Evolutionary conservation across 1,284 basidiomycete genomes (phyloP).

Genomic region (Rugosomyces carneus): DNA sequence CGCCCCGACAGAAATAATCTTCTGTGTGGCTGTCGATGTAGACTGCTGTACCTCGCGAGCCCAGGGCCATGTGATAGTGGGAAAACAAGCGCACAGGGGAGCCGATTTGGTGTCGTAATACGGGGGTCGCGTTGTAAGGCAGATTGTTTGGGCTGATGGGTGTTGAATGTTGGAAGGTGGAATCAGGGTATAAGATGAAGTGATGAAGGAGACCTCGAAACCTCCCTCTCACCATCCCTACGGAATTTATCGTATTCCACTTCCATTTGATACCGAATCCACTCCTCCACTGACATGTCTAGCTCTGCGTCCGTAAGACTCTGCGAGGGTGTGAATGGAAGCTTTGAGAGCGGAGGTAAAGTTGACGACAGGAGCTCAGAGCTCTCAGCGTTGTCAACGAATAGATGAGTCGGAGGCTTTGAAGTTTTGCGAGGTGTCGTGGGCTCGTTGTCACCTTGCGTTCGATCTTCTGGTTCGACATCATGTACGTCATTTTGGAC

Average conservation of each 20-base stretch:
- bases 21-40: slow-evolving; percentile 61
- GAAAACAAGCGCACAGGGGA: slow-evolving; percentile 57
- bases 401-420: slow-evolving; percentile 2
- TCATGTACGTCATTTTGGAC: slow-evolving; percentile 4
- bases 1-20: slow-evolving; percentile 38
- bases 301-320: slow-evolving; percentile 58
- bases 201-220: slow-evolving; percentile 56
- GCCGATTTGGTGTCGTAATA: slow-evolving; percentile 36
- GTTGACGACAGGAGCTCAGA: slow-evolving; percentile 8
- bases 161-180: slow-evolving; percentile 24
- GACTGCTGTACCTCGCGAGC: slow-evolving; percentile 53
- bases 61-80: slow-evolving; percentile 46
- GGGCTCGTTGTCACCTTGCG: not conserved
- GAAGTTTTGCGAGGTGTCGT: slow-evolving; percentile 9
- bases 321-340: slow-evolving; percentile 35
- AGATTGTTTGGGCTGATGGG: slow-evolving; percentile 29
- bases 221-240: slow-evolving; percentile 54
- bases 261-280: slow-evolving; percentile 66
- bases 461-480: not conserved
- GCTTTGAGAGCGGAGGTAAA: slow-evolving; percentile 31
- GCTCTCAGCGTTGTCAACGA: not conserved
- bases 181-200: slow-evolving; percentile 44
- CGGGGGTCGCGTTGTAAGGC: slow-evolving; percentile 41
- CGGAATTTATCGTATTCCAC: slow-evolving; percentile 56
- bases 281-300: slow-evolving; percentile 70